Conservation (phyloP, 257 asterid genomes). For the Petrea volubilis region DNA sequence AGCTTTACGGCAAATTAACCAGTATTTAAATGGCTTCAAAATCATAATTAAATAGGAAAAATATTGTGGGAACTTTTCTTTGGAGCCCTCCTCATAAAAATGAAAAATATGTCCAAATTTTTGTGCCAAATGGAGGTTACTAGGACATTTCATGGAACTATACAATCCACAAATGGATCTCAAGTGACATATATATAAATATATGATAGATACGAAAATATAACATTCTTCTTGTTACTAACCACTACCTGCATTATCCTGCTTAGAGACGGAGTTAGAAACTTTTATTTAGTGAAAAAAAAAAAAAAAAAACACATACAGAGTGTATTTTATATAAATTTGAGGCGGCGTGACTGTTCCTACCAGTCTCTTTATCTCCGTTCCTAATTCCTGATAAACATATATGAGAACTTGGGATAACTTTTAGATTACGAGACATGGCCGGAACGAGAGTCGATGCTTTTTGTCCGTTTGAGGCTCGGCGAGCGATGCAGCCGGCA, state of each 20-base stretch:
- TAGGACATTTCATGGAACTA: background rate
- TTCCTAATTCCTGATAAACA: background rate
- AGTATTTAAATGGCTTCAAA: background rate
- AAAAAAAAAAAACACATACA: too few relatives aligned
- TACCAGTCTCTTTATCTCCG: too few relatives aligned
- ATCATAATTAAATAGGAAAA: background rate
- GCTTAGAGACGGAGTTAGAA: background rate
- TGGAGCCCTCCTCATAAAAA: background rate
- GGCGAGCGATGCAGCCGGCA: conserved; percentile 59
- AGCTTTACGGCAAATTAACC: background rate
- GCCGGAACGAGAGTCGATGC: conserved; percentile 35
- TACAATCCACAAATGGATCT: too few relatives aligned
- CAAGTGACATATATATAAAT: background rate
- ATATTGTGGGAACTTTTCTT: background rate
- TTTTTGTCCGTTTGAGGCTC: conserved; percentile 47
- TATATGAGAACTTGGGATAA: conserved; percentile 3
- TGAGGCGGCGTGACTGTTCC: too few relatives aligned
- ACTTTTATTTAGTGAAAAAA: too few relatives aligned
- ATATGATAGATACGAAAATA: background rate
- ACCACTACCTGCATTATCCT: conserved; percentile 16
- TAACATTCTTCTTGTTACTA: conserved; percentile 5
- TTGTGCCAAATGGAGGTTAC: background rate
- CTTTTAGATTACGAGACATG: conserved; percentile 34
- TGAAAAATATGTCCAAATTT: background rate
- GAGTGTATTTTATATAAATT: too few relatives aligned